Conservation (phyloP, 257 asterid genomes). For the Rehmannia glutinosa region DNA sequence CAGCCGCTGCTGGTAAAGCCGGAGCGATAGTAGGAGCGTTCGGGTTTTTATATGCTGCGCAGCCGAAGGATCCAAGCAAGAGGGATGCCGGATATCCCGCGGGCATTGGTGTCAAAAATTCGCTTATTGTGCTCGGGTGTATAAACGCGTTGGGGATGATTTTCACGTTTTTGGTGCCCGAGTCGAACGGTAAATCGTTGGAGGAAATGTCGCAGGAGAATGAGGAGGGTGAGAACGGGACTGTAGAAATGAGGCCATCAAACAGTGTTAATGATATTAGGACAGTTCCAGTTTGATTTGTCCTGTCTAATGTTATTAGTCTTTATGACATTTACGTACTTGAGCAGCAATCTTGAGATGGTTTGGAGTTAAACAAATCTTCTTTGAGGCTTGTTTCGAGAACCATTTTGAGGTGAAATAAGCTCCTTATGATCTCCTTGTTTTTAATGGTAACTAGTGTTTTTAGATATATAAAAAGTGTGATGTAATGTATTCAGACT, state of each 20-base stretch:
- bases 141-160: constrained; percentile 36
- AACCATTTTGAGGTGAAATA: not conserved
- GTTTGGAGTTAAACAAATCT: not conserved
- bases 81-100: constrained; percentile 46
- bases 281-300: constrained; percentile 28
- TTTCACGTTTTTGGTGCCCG: constrained; percentile 52
- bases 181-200: constrained; percentile 46
- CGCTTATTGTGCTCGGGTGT: constrained; percentile 45
- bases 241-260: constrained; percentile 6
- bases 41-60: constrained; percentile 57
- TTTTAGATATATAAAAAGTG: not conserved
- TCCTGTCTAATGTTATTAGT: too few relatives aligned
- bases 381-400: not conserved
- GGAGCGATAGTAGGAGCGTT: constrained; percentile 60
- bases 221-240: constrained; percentile 24
- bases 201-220: constrained; percentile 49
- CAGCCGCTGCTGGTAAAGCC: constrained; percentile 57
- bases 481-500: not conserved
- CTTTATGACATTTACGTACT: not conserved
- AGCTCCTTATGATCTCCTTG: not conserved
- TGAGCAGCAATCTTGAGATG: not conserved
- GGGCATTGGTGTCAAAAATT: constrained; percentile 45
- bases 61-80: constrained; percentile 31
- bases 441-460: not conserved
- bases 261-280: constrained; percentile 4